phyloP scores from a whole-genome alignment of 495 filamentous ascomycete species.

The Terfezia boudieri region DNA sequence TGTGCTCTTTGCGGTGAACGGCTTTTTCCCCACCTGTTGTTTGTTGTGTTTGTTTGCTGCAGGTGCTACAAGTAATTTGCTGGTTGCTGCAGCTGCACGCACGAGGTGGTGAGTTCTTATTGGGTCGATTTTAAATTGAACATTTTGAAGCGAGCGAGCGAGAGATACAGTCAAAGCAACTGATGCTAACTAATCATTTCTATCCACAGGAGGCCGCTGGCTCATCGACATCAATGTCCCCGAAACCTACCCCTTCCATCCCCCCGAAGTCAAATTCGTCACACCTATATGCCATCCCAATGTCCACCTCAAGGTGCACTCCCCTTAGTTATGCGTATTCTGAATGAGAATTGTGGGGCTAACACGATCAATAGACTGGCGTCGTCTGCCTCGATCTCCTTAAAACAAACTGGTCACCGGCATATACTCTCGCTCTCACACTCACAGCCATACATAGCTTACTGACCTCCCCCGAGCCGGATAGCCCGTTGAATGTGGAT shows the following conservation, averaged over 20 bases:
- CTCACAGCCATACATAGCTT: constrained; percentile 59
- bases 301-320: constrained; percentile 35
- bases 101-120: no score
- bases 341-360: no score
- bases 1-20: not conserved
- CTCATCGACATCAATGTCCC: constrained; percentile 58
- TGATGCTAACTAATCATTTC: not conserved
- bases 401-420: constrained; percentile 59
- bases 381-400: constrained; percentile 87
- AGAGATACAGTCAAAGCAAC: no score
- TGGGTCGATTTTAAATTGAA: no score
- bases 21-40: no score
- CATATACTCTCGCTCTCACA: constrained; percentile 57
- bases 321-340: not conserved
- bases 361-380: constrained; percentile 30
- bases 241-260: constrained; percentile 48
- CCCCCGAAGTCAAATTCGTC: constrained; percentile 54
- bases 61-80: no score
- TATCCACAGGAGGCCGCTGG: constrained; percentile 51
- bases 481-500: constrained; percentile 78
- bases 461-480: constrained; percentile 49
- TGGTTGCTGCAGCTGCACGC: no score
- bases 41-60: no score
- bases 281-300: constrained; percentile 78
- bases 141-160: no score